Evolutionary conservation across 2,329 filamentous ascomycete genomes (phyloP).

Genomic region (Xylariales sp.): DNA sequence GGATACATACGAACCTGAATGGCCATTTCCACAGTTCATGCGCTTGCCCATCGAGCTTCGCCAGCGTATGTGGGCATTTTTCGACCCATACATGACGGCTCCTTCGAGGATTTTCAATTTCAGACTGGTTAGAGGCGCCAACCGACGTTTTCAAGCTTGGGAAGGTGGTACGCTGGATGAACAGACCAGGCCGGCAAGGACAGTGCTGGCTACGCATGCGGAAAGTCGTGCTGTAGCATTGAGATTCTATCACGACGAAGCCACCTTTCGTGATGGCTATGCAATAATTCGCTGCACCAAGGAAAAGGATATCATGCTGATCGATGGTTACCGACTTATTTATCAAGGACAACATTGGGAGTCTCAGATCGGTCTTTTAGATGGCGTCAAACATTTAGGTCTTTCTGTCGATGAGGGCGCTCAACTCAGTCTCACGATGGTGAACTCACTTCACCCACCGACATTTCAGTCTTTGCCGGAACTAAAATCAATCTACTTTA

Average conservation of each 20-base stretch:
- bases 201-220: conserved; percentile 23
- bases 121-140: not conserved
- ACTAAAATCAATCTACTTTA: too few species aligned
- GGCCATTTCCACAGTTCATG: conserved; percentile 29
- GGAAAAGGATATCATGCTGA: conserved; percentile 23
- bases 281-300: conserved; percentile 23
- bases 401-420: too few species aligned
- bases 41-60: conserved; percentile 31
- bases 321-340: conserved; percentile 2
- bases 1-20: too few species aligned
- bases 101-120: conserved; percentile 23
- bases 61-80: conserved; percentile 28
- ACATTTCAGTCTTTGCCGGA: too few species aligned
- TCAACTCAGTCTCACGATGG: too few species aligned
- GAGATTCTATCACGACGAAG: conserved; percentile 25
- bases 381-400: not conserved
- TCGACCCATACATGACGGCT: conserved; percentile 26
- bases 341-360: not conserved
- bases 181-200: conserved; percentile 25
- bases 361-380: not conserved
- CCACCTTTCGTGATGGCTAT: conserved; percentile 15
- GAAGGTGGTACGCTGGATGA: conserved; percentile 17
- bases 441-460: too few species aligned
- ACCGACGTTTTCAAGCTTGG: conserved; percentile 11
- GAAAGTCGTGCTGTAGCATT: conserved; percentile 29